These are phyloP conservation scores for Candida sanyaensis DNA, from an alignment of 1,139 yeast genomes.

Conservation along the genomic window DNA sequence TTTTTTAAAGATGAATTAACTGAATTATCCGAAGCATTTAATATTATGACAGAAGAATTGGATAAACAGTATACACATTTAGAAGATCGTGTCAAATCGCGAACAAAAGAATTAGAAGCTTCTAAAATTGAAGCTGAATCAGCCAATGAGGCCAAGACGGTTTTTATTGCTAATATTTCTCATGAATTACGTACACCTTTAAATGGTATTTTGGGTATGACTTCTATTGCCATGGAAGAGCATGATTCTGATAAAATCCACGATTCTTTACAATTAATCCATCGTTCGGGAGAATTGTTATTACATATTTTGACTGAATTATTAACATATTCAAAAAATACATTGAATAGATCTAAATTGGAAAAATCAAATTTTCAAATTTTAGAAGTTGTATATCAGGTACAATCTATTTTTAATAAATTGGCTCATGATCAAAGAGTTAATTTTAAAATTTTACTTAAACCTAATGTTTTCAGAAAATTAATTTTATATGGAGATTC, in stretches of 20 bases:
- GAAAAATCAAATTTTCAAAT: slow-evolving; percentile 79
- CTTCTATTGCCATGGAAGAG: slow-evolving; percentile 90
- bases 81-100: slow-evolving; percentile 85
- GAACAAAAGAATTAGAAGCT: slow-evolving; percentile 87
- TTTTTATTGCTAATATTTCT: slow-evolving; percentile 92
- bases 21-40: slow-evolving; percentile 85
- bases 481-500: slow-evolving; percentile 81
- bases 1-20: slow-evolving; percentile 83
- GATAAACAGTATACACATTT: slow-evolving; percentile 79
- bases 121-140: slow-evolving; percentile 89
- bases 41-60: slow-evolving; percentile 86
- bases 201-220: slow-evolving; percentile 95
- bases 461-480: slow-evolving; percentile 61
- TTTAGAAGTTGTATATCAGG: slow-evolving; percentile 77
- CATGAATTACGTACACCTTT: slow-evolving; percentile 94
- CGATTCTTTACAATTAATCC: slow-evolving; percentile 69
- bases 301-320: slow-evolving; percentile 87
- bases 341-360: slow-evolving; percentile 80
- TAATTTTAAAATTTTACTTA: slow-evolving; percentile 53
- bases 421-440: slow-evolving; percentile 80
- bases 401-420: slow-evolving; percentile 84
- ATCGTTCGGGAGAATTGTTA: slow-evolving; percentile 83
- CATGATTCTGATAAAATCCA: slow-evolving; percentile 64
- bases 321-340: slow-evolving; percentile 85
- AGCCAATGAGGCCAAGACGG: slow-evolving; percentile 93